A percentile compares a stretch with the other conserved stretches of the same genome.
phyloP scores from a whole-genome alignment of 805 yeast genomes.

The Candida ponderosae region DNA sequence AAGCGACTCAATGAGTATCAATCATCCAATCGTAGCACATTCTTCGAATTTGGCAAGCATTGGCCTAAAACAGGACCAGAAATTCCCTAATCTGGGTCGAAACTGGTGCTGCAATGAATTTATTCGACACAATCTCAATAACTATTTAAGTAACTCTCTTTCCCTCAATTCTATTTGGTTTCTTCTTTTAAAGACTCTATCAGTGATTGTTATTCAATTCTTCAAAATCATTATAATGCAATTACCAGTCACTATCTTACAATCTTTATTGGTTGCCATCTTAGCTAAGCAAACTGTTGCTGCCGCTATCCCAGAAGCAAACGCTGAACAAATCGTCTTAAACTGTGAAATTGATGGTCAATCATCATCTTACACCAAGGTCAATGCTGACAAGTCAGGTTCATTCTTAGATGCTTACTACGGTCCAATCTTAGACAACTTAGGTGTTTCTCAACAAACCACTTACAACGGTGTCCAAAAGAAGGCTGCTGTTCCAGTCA shows the following conservation, averaged over 20 bases:
- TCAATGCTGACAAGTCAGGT: slow-evolving; percentile 2
- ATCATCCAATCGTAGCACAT: too few relatives aligned
- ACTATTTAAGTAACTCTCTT: too few relatives aligned
- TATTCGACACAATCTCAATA: too few relatives aligned
- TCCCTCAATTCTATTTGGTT: too few relatives aligned
- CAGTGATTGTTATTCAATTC: too few relatives aligned
- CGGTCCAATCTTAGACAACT: slow-evolving; percentile 25
- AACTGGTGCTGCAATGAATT: too few relatives aligned
- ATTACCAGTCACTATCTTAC: slow-evolving; percentile 10
- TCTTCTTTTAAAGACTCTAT: neutral
- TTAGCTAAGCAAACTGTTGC: slow-evolving; percentile 6
- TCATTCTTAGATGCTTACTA: slow-evolving; percentile 27
- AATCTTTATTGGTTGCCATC: slow-evolving; percentile 8
- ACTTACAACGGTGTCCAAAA: slow-evolving; percentile 18
- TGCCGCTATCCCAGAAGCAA: slow-evolving; percentile 16
- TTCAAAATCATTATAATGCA: slow-evolving; percentile 6
- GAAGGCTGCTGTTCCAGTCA: slow-evolving; percentile 20
- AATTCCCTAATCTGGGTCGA: too few relatives aligned
- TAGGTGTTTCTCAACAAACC: slow-evolving; percentile 15
- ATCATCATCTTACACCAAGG: neutral
- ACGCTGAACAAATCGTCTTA: slow-evolving; percentile 17
- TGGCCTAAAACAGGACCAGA: too few relatives aligned
- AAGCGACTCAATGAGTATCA: too few relatives aligned
- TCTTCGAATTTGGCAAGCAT: too few relatives aligned
- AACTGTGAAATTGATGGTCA: slow-evolving; percentile 10